Percentiles rank a stretch among this genome's conserved stretches.
phyloP scores from a whole-genome alignment of 768 basidiomycete genomes.

The Lactarius tabidus region DNA sequence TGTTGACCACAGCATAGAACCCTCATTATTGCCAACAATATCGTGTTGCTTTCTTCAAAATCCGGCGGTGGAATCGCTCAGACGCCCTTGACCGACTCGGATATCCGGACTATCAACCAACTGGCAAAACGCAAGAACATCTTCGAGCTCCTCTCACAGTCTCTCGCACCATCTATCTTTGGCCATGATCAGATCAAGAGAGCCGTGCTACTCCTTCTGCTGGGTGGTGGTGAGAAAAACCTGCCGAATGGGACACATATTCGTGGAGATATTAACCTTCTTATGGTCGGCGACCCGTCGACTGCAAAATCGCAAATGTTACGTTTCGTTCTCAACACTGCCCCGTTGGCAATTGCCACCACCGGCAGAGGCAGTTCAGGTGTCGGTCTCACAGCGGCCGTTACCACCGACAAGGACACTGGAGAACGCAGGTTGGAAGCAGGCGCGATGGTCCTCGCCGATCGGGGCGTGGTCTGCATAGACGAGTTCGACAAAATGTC shows the following conservation, averaged over 20 bases:
- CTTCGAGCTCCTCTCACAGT: constrained; percentile 85
- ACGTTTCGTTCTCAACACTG: constrained; percentile 92
- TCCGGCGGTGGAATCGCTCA: constrained; percentile 94
- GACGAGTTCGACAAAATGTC: constrained; percentile 99
- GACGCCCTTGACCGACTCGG: constrained; percentile 84
- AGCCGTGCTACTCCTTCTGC: constrained; percentile 85
- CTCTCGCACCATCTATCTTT: constrained; percentile 95
- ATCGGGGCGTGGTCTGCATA: constrained; percentile 97
- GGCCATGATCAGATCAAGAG: constrained; percentile 96
- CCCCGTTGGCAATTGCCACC: constrained; percentile 95
- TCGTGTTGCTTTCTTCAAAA: constrained; percentile 92
- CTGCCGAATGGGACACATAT: constrained; percentile 96
- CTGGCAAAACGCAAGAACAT: constrained; percentile 83
- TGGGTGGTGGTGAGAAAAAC: constrained; percentile 98
- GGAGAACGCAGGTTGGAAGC: constrained; percentile 96
- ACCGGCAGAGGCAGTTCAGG: constrained; percentile 98
- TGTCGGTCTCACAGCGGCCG: constrained; percentile 97
- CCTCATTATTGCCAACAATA: constrained; percentile 89
- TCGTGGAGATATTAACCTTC: constrained; percentile 97
- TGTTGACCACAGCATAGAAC: constrained; percentile 51
- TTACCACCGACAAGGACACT: constrained; percentile 97
- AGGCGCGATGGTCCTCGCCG: constrained; percentile 98
- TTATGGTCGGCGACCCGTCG: constrained; percentile 99
- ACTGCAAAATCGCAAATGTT: constrained; percentile 97
- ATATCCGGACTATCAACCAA: constrained; percentile 95